Evolutionary conservation across 1,284 basidiomycete species (phyloP), one percentile per base, ranked within the genome.

Genomic region (Melampsora occidentalis): DNA sequence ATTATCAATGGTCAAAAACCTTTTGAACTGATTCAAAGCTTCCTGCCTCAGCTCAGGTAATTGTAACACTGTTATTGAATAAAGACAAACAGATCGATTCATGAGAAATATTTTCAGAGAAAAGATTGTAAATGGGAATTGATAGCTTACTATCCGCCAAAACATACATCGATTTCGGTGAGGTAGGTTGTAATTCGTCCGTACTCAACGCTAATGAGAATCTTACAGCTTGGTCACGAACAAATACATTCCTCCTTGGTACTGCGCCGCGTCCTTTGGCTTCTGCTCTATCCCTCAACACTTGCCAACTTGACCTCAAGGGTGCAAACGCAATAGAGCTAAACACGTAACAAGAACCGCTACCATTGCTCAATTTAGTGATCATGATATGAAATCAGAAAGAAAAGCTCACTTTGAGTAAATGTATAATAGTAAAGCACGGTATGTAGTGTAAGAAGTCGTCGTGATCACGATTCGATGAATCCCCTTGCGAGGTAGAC

Each of bases 241-340:
- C 72, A 51, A 68, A 75, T 28, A 51, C 49, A 20, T 65, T 65
- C 33, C 72, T 67, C n/a, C 72, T 28, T 10, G 49, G 62, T 14
- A 39, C 33, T 33, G 51, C 33, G 5, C 63, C 51, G 16, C 65
- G 49, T 28, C 72, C 72, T 68, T 75, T 75, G 20, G 72, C 16
- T 62, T 75, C 72, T 64, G 61, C 61, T 28, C 72, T 57, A 48
- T 75, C 49, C 28, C 67, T 39, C 16, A 66, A 53, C 5, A 75
- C 72, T 57, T 67, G 39, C 65, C 65, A 75, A 61, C 57, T 75
- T 6, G 72, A 68, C 57, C 72, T 59, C 25, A 75, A 62, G 5
- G 72, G 72, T 0, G 72, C 72, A 64, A 64, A 75, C 5, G 65
- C 72, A 14, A 75, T 75, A 16, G 72, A 75, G 65, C 72, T 75